Base-by-base conservation (phyloP, 306 rosid species). In the Spatholobus suberectus region DNA sequence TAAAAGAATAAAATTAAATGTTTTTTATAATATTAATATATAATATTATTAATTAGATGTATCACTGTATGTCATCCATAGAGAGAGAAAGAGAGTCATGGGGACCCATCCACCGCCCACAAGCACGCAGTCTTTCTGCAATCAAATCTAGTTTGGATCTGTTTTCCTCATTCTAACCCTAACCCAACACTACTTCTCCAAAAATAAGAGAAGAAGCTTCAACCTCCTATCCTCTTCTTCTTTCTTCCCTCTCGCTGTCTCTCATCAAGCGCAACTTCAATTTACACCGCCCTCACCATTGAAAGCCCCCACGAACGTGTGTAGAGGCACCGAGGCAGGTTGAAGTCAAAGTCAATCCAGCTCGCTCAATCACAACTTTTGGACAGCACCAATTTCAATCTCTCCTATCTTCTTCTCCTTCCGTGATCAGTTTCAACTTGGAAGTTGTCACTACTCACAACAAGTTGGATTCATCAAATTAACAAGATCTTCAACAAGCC, bases 51-150 rank as follows among this genome's bases (percentile, higher is more conserved):
- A 27, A 47, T 2, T 7, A n/a, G 46, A 66, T n/a, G 46, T n/a
- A 6, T n/a, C 0, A 35, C n/a, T 34, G 24, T 8, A 24, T 55
- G 68, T 54, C 37, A 38, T 54, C 7, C 0, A 27, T 8, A 41
- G 61, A 4, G 20, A 68, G 74, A 52, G 74, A 81, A 27, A 67
- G 73, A 18, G 3, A 20, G 52, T 8, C 8, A 68, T 46, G 86
- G 92, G 94, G 96, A 78, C 94, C 94, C 92, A 85, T 86, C 88
- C 93, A 86, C 92, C 90, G 93, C 94, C 92, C 97, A 83, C 35
- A 68, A 87, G 85, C 89, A 89, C 85, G 91, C 93, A 90, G 88
- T 85, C 88, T 78, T 83, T 70, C 83, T 86, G 75, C 90, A 86
- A 82, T 80, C 84, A 89, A 91, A 90, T 85, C 91, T 84, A 83